Percentiles rank a stretch among this genome's conserved stretches.
phyloP scores from a whole-genome alignment of 768 basidiomycete species.

The Agaricus sinodeliciosus region DNA sequence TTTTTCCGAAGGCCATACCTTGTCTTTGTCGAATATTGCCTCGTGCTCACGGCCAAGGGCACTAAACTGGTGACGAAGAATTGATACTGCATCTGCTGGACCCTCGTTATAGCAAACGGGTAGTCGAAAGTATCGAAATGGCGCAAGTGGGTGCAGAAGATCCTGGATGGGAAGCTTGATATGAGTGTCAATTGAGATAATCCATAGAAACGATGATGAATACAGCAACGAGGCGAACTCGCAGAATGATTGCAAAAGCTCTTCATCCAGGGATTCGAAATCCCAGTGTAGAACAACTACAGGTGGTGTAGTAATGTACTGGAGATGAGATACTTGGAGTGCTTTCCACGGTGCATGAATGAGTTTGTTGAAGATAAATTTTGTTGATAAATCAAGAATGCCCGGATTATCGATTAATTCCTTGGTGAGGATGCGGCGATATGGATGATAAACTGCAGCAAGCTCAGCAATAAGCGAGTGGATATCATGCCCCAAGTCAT shows the following conservation, averaged over 20 bases:
- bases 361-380: not conserved
- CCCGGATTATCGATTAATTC: not conserved
- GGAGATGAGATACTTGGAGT: not conserved
- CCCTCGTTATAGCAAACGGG: not conserved
- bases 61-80: not conserved
- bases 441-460: not conserved
- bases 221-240: not conserved
- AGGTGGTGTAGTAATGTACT: not conserved
- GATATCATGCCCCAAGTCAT: not conserved
- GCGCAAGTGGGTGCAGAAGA: not conserved
- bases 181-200: not conserved
- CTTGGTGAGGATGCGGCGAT: not conserved
- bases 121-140: no score
- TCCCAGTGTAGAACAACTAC: not conserved
- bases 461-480: not conserved
- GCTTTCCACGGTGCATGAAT: not conserved
- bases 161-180: not conserved
- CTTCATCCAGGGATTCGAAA: not conserved
- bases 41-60: not conserved
- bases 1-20: not conserved
- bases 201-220: not conserved
- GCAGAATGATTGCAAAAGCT: not conserved
- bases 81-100: not conserved
- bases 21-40: not conserved
- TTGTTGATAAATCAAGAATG: not conserved